These are phyloP conservation scores for Botrytis deweyae DNA, from an alignment of 2,329 filamentous ascomycete species.

Conservation along the genomic window DNA sequence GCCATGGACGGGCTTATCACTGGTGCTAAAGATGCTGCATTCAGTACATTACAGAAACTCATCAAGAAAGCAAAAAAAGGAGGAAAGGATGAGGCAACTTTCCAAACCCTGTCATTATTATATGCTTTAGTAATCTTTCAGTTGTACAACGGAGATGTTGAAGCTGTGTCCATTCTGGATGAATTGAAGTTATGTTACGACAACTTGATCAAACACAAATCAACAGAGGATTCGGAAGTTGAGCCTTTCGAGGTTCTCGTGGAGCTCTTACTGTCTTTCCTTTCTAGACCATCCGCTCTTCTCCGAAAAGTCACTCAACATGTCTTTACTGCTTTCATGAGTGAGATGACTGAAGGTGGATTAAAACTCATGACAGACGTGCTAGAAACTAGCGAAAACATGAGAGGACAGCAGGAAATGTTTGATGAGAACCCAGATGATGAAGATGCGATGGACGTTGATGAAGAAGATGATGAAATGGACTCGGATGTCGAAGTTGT, in stretches of 20 bases:
- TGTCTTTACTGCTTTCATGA: slow-evolving; percentile 80
- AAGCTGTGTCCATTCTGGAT: slow-evolving; percentile 77
- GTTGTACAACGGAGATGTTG: slow-evolving; percentile 84
- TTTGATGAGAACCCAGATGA: slow-evolving; percentile 70
- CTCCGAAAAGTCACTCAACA: slow-evolving; percentile 85
- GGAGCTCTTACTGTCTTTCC: slow-evolving; percentile 86
- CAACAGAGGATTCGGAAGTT: slow-evolving; percentile 50
- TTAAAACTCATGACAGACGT: slow-evolving; percentile 67
- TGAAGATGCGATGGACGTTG: slow-evolving; percentile 49
- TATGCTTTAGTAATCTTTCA: slow-evolving; percentile 84
- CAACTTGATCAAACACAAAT: slow-evolving; percentile 52
- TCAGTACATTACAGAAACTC: slow-evolving; percentile 53
- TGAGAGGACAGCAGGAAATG: slow-evolving; percentile 79
- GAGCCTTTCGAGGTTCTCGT: slow-evolving; percentile 71
- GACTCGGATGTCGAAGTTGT: slow-evolving; percentile 52
- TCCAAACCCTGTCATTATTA: slow-evolving; percentile 72
- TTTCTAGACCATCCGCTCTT: slow-evolving; percentile 79
- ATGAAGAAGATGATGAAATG: slow-evolving; percentile 41
- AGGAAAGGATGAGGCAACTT: slow-evolving; percentile 35
- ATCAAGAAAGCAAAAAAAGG: slow-evolving; percentile 45
- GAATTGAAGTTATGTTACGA: slow-evolving; percentile 78
- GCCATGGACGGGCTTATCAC: slow-evolving; percentile 56
- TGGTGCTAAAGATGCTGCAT: slow-evolving; percentile 52
- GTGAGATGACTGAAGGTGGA: slow-evolving; percentile 70
- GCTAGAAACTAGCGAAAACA: slow-evolving; percentile 74